phyloP scores from a whole-genome alignment of 2,329 filamentous ascomycete species.

The Cercospora sp. region DNA sequence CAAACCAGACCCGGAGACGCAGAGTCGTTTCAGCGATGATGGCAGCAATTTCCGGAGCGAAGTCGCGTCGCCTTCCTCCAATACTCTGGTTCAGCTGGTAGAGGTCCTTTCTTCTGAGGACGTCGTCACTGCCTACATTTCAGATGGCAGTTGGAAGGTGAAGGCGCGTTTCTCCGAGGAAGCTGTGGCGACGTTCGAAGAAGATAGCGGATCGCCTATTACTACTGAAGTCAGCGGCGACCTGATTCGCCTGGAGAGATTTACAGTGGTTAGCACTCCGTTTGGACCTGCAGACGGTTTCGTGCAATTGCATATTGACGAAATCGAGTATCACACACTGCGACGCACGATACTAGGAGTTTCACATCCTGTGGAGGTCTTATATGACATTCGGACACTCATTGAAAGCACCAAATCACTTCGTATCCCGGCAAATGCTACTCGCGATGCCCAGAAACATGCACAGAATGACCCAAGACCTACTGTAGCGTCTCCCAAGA shows the following conservation, averaged over 20 bases:
- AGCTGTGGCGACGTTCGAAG: conserved; percentile 29
- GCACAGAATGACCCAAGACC: background rate
- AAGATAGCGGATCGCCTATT: conserved; percentile 29
- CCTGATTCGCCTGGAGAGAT: conserved; percentile 27
- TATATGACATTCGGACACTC: conserved; percentile 21
- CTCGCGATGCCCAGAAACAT: conserved; percentile 9
- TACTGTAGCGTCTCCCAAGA: background rate
- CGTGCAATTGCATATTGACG: conserved; percentile 33
- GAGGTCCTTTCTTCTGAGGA: conserved; percentile 25
- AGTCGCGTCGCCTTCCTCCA: conserved; percentile 13
- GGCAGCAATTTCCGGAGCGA: conserved; percentile 37
- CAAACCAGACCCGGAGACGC: conserved; percentile 32
- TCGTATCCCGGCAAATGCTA: conserved; percentile 12
- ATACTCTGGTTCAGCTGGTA: conserved; percentile 24
- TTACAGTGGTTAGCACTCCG: conserved; percentile 34
- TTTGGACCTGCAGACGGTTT: conserved; percentile 31
- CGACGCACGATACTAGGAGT: conserved; percentile 29
- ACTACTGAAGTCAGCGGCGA: conserved; percentile 31
- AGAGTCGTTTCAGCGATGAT: conserved; percentile 34
- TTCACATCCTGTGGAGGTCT: conserved; percentile 26
- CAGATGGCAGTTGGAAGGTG: conserved; percentile 33
- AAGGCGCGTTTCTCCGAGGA: conserved; percentile 31
- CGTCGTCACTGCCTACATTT: conserved; percentile 25
- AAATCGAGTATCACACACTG: conserved; percentile 33
- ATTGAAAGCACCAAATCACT: conserved; percentile 29